Percentiles rank a stretch among this genome's conserved stretches.
These are phyloP conservation scores for Vigna angularis DNA, from an alignment of 306 rosid genomes.

Conservation along the genomic window DNA sequence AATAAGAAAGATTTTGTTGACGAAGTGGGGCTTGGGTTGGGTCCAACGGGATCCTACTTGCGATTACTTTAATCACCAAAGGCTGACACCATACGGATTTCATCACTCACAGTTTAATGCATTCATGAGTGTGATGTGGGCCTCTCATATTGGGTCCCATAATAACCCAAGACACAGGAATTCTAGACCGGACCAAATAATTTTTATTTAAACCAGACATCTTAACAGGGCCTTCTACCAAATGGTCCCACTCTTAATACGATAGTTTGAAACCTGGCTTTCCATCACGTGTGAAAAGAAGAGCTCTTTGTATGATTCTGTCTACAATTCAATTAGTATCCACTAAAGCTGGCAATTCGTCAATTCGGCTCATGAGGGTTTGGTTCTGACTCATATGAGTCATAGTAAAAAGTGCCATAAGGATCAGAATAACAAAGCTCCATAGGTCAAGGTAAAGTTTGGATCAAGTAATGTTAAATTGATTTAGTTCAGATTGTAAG, in stretches of 20 bases:
- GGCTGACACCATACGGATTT: not conserved
- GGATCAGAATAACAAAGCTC: no score
- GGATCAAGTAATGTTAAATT: no score
- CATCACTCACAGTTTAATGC: not conserved
- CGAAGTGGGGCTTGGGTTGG: not conserved
- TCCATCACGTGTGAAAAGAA: not conserved
- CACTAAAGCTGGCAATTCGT: no score
- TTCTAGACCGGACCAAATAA: not conserved
- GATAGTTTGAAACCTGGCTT: not conserved
- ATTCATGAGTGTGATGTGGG: not conserved
- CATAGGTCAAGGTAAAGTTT: no score
- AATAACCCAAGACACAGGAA: conserved; percentile 17
- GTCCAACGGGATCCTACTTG: not conserved
- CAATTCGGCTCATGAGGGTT: no score
- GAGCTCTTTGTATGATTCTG: not conserved
- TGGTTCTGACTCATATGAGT: no score
- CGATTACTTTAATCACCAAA: not conserved
- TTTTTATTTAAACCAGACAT: not conserved
- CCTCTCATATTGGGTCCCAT: conserved; percentile 11
- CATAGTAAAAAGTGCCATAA: no score
- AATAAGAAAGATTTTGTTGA: no score
- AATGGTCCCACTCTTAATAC: conserved; percentile 16
- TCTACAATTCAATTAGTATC: no score
- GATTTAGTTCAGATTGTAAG: no score
- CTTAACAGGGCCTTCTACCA: not conserved